A percentile compares a stretch with the other conserved stretches of the same genome.
phyloP scores from a whole-genome alignment of 768 basidiomycete species.

The Dacryopinax primogenitus region DNA sequence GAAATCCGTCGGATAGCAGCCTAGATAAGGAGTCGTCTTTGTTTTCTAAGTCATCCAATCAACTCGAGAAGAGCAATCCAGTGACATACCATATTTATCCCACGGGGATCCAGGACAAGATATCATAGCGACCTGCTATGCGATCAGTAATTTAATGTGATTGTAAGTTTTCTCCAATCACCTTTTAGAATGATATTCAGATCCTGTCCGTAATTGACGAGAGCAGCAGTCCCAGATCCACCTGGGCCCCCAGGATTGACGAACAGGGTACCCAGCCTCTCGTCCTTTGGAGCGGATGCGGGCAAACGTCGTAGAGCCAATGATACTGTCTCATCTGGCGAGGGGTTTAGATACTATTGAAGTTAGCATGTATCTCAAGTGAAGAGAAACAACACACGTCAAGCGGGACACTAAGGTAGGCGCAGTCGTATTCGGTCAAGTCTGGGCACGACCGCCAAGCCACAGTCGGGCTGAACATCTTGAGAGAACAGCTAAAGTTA shows the following conservation, averaged over 20 bases:
- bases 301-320: background rate
- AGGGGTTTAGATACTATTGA: background rate
- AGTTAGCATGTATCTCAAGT: background rate
- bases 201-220: background rate
- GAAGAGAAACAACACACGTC: background rate
- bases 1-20: background rate
- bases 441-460: background rate
- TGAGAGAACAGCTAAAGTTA: background rate
- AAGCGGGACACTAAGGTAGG: background rate
- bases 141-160: background rate
- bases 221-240: background rate
- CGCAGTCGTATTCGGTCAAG: background rate
- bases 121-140: background rate
- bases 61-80: background rate
- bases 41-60: background rate
- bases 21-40: background rate
- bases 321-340: background rate
- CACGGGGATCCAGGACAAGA: background rate
- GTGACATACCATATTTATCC: background rate
- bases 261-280: slow-evolving; percentile 1
- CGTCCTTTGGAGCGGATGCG: background rate
- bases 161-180: background rate
- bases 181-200: background rate
- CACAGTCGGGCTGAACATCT: background rate
- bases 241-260: background rate